Base-by-base conservation (phyloP, 176 grass and related monocot genomes). In the Oryza australiensis region DNA sequence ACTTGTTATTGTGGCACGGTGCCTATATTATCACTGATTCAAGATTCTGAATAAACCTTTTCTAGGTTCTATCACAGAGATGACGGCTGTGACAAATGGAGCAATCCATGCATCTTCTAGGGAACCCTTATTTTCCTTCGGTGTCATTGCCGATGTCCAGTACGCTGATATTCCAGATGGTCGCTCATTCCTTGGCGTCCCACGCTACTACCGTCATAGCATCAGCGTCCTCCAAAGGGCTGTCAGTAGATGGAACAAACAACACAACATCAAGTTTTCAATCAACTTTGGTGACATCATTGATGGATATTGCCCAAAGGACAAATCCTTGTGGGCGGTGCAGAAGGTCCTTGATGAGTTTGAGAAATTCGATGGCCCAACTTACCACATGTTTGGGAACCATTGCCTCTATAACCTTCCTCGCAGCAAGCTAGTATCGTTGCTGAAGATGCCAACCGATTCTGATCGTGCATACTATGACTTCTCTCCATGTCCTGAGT, bases 321-420 rank as follows among this genome's bases (percentile, higher is more conserved):
- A 88, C 34, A 86, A 93, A 71, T 94, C 90, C 0, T 38, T 93
- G 53, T 84, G 49, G 35, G 74, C 90, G 0, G 63, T 94, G 62
- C 75, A 94, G 70, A 94, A 93, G 73, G 88, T 98, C 26, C 53
- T 98, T 5, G 40, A 84, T 5, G 95, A 98, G 41, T 98, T 98
- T 62, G 86, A 93, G 12, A 93, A 86, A 68, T 94, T 98, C 20
- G 49, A 93, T 15, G 90, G 92, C 15, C 86, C 88, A 5, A 77
- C 88, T 26, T 98, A 98, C 57, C 95, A 98, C 86, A 98, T 98
- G 92, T 79, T 98, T 34, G 95, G 95, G 57, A 98, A 98, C 68
- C 95, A 98, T 62, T 98, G 95, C 86, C 95, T 98, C 10, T 98
- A 98, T 69, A 98, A 98, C 72, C 92, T 98, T 74, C 95, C 95